phyloP scores from a whole-genome alignment of 306 rosid genomes.

The Echinosophora koreensis region DNA sequence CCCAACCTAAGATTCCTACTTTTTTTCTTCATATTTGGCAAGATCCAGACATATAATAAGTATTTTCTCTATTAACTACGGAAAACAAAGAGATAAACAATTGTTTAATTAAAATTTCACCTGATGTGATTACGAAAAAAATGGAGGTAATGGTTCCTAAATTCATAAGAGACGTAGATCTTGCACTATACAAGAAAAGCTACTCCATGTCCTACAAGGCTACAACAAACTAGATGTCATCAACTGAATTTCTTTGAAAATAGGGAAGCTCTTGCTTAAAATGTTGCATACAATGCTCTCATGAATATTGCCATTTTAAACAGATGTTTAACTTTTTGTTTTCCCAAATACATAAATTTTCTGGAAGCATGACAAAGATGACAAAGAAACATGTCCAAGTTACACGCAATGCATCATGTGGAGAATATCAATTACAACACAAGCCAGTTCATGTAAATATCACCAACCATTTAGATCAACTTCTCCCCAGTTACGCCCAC shows the following conservation, averaged over 20 bases:
- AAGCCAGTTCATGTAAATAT: constrained; percentile 39
- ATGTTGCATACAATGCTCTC: not conserved
- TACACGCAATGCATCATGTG: not conserved
- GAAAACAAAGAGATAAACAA: not conserved
- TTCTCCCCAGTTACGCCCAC: constrained; percentile 99
- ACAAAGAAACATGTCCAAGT: constrained; percentile 21
- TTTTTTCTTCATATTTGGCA: not conserved
- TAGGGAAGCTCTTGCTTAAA: constrained; percentile 3
- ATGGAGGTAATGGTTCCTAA: constrained; percentile 13
- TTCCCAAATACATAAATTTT: constrained; percentile 13
- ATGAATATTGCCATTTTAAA: constrained; percentile 10
- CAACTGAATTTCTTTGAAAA: constrained; percentile 21
- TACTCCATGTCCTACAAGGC: constrained; percentile 18
- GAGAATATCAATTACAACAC: constrained; percentile 1
- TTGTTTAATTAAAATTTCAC: not conserved
- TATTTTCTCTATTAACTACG: not conserved
- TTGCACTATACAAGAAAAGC: constrained; percentile 29
- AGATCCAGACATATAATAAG: not conserved
- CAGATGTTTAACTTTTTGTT: not conserved
- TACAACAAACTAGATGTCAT: constrained; percentile 22
- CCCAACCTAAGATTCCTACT: not conserved
- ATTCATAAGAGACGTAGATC: constrained; percentile 14
- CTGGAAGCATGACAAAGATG: constrained; percentile 27
- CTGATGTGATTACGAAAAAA: constrained; percentile 13
- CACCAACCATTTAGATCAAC: constrained; percentile 88